A percentile compares a stretch with the other conserved stretches of the same genome.
Evolutionary conservation across 2,329 filamentous ascomycete species (phyloP).

Genomic region (Bisporella sp.): DNA sequence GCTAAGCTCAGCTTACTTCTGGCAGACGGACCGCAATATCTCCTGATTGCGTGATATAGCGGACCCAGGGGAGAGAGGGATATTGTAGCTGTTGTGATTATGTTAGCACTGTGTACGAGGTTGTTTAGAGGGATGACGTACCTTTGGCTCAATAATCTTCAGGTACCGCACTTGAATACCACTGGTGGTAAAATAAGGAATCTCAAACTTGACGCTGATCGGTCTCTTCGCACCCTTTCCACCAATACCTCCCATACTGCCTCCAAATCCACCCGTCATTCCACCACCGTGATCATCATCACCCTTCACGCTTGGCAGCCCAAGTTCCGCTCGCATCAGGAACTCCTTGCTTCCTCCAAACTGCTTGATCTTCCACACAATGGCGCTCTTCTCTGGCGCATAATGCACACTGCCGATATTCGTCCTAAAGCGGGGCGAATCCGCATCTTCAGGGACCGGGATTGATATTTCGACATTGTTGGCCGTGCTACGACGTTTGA

Average conservation of each 20-base stretch:
- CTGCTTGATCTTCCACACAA: conserved; percentile 99
- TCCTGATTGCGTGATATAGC: conserved; percentile 97
- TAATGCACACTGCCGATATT: conserved; percentile 98
- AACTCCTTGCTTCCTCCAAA: conserved; percentile 99
- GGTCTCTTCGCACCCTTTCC: conserved; percentile 85
- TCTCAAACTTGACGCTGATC: conserved; percentile 99
- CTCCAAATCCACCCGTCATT: conserved; percentile 96
- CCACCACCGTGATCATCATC: conserved; percentile 94
- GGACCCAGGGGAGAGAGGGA: conserved; percentile 91
- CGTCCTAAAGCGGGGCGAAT: conserved; percentile 91
- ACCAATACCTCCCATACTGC: conserved; percentile 90
- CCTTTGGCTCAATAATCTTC: conserved; percentile 99
- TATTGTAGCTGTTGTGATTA: conserved; percentile 72
- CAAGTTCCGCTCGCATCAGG: conserved; percentile 94
- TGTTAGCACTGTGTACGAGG: not conserved
- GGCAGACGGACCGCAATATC: conserved; percentile 93
- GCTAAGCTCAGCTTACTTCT: conserved; percentile 39
- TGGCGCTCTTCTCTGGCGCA: conserved; percentile 92
- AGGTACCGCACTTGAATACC: conserved; percentile 97
- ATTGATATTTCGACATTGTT: conserved; percentile 99
- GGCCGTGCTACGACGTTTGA: conserved; percentile 93
- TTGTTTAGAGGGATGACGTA: conserved; percentile 38
- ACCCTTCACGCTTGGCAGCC: conserved; percentile 85
- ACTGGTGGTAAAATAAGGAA: conserved; percentile 99
- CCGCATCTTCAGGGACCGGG: conserved; percentile 93